Base-by-base conservation (phyloP, 176 grass and related monocot species). In the Zizania latifolia region DNA sequence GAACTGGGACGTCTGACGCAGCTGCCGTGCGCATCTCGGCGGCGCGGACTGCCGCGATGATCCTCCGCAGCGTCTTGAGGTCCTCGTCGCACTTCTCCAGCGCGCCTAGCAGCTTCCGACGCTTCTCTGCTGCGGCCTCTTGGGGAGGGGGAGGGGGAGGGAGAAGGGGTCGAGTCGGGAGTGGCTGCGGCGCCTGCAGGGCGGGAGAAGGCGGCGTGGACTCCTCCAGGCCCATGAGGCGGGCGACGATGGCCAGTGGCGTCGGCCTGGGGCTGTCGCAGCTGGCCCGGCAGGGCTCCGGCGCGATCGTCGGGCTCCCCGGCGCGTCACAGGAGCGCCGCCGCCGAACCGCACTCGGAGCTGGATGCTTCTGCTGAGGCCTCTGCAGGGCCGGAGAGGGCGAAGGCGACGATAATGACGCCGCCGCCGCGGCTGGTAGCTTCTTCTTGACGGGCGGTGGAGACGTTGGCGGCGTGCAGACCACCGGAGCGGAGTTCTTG, bases 61-160 rank as follows among this genome's bases (percentile, higher is more conserved):
- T 92, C 82, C 81, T 85, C 53, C 89, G 81, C 36, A 99, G 84
- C 62, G 86, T 74, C 82, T 90, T 83, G 54, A 99, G 87, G 77
- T 99, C 95, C 48, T 99, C 95, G 78, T 99, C 95, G 62, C 95
- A 99, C 82, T 94, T 94, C 89, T 99, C 91, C 58, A 99, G 85
- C 17, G 95, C 95, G 39, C 86, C 89, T n/a, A 94, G 88, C 13
- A 99, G 84, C 81, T 89, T 89, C 78, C 83, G 82, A 51, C 95
- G 74, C 71, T 92, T 92, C 78, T 99, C 91, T 32, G 63, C 72
- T 2, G 90, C 90, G 29, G 75, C 60, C 66, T 88, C 85, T 29
- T 62, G 76, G 0, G 70, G n/a, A 6, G 59, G 71, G 22, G 81
- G 38, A n/a, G 65, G 78, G 0, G 89, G 79, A 3, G 68, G 10